Evolutionary conservation across 305 asterid species (phyloP).

Genomic region (Stenogyne calaminthoides): DNA sequence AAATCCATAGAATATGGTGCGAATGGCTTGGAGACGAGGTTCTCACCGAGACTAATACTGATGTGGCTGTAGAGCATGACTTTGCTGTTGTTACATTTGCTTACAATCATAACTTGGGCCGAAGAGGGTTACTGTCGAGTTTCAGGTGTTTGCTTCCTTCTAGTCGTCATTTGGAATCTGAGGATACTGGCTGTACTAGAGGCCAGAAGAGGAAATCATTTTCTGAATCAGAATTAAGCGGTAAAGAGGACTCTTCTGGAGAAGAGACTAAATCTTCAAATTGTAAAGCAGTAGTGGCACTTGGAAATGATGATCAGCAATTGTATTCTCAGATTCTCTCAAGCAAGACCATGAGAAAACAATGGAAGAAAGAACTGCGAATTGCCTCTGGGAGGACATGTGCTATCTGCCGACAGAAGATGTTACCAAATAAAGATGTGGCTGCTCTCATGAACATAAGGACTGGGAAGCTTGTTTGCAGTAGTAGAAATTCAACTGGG

Average conservation of each 20-base stretch:
- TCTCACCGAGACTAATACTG: constrained; percentile 29
- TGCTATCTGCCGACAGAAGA: constrained; percentile 83
- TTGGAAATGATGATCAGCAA: constrained; percentile 75
- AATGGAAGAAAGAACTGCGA: constrained; percentile 63
- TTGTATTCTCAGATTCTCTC: constrained; percentile 55
- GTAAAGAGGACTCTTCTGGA: constrained; percentile 69
- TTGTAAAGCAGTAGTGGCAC: constrained; percentile 38
- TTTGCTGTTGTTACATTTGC: constrained; percentile 78
- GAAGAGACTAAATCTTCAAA: constrained; percentile 75
- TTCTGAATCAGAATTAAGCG: constrained; percentile 72
- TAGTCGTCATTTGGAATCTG: constrained; percentile 59
- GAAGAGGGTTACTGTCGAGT: constrained; percentile 60
- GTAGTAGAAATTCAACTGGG: constrained; percentile 90
- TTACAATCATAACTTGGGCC: constrained; percentile 71
- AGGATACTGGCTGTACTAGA: constrained; percentile 42
- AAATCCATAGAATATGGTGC: constrained; percentile 79
- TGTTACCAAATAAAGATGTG: constrained; percentile 89
- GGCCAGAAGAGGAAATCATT: constrained; percentile 70
- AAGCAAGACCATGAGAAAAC: constrained; percentile 74
- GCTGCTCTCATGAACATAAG: constrained; percentile 76
- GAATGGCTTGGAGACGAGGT: constrained; percentile 73
- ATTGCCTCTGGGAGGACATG: constrained; percentile 82
- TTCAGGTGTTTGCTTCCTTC: constrained; percentile 61
- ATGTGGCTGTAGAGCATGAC: constrained; percentile 61
- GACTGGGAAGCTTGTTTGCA: constrained; percentile 86